phyloP scores from a whole-genome alignment of 345 rosid genomes.

The Gossypium australe region DNA sequence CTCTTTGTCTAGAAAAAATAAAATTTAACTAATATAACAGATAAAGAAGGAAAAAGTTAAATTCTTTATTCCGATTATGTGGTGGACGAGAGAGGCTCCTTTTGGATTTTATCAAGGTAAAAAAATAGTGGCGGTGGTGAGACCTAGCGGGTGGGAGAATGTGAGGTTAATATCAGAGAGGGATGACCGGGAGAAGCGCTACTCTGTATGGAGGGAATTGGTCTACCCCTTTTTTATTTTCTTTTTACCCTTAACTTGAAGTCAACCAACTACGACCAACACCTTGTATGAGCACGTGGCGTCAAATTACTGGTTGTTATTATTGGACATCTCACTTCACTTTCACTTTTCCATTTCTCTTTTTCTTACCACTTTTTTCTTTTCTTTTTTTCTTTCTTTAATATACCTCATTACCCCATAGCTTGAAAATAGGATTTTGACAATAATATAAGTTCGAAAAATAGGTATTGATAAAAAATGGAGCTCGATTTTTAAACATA shows the following conservation, averaged over 20 bases:
- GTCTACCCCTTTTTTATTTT: not conserved
- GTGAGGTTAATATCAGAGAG: not conserved
- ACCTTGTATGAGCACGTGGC: not conserved
- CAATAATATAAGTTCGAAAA: too few species aligned
- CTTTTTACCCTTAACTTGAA: not conserved
- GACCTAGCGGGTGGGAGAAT: not conserved
- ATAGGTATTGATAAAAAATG: too few species aligned
- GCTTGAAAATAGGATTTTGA: too few species aligned
- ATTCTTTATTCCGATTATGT: not conserved
- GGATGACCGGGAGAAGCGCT: not conserved
- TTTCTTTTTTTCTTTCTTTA: too few species aligned
- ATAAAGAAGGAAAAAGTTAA: not conserved
- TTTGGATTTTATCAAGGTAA: not conserved
- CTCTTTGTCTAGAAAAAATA: not conserved
- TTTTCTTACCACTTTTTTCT: too few species aligned
- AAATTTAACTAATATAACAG: not conserved
- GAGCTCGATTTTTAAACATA: fast-evolving
- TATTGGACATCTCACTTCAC: too few species aligned
- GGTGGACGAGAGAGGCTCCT: not conserved
- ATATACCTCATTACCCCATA: too few species aligned
- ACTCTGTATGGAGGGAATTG: not conserved
- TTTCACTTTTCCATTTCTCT: too few species aligned
- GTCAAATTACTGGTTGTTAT: not conserved
- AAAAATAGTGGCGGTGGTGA: not conserved
- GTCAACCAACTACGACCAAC: not conserved